These are phyloP conservation scores for Solanum gracilifrons DNA, from an alignment of 257 asterid species.

Conservation along the genomic window DNA sequence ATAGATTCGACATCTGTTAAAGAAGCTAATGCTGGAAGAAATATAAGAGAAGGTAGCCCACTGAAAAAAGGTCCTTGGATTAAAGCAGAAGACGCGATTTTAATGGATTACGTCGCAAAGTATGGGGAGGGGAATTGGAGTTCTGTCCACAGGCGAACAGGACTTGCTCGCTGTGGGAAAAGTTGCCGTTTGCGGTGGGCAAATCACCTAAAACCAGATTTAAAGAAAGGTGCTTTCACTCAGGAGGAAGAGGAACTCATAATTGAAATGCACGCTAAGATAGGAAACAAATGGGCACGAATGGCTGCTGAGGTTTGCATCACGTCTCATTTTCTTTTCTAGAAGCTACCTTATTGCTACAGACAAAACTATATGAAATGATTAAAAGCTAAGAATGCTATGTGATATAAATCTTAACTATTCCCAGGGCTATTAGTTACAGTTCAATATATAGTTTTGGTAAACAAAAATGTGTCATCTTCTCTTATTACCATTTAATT, in stretches of 20 bases:
- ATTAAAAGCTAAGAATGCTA: background rate
- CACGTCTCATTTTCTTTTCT: background rate
- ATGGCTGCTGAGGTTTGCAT: constrained; percentile 77
- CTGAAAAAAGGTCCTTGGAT: constrained; percentile 95
- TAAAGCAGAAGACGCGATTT: constrained; percentile 57
- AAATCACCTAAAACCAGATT: constrained; percentile 72
- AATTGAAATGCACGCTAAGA: constrained; percentile 58
- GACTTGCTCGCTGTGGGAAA: constrained; percentile 84
- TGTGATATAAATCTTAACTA: background rate
- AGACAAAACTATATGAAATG: background rate
- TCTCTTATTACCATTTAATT: background rate
- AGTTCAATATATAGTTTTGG: background rate
- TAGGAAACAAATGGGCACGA: constrained; percentile 86
- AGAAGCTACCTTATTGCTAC: background rate
- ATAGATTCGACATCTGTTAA: constrained; percentile 32
- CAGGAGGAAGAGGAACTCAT: constrained; percentile 63
- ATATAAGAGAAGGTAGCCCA: constrained; percentile 20
- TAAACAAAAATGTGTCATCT: background rate
- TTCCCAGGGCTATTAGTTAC: background rate
- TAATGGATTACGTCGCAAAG: constrained; percentile 47
- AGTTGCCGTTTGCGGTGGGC: constrained; percentile 90
- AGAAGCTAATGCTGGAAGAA: constrained; percentile 40
- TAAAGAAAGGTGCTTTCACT: constrained; percentile 60
- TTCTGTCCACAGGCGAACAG: constrained; percentile 66
- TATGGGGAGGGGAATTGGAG: constrained; percentile 89